Base-by-base conservation (phyloP, 1,139 yeast genomes). In the Wickerhamomyces sp. region DNA sequence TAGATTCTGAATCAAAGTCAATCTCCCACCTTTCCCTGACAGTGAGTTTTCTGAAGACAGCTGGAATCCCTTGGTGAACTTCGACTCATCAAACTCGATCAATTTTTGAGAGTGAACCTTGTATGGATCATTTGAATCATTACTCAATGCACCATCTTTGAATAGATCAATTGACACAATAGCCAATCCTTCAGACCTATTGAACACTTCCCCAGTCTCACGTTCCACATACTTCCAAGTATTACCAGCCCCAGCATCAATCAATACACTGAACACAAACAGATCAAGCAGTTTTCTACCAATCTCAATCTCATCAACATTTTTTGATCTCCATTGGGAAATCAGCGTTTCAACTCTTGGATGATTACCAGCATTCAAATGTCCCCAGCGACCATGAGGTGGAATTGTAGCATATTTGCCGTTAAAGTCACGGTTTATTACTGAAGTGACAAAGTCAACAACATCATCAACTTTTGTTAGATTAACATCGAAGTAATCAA, bases 181-280 rank as follows among this genome's bases (percentile, higher is more conserved):
- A 4, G 84, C 84, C 44, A 78, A 65, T 5, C 85, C 85, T 61
- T 79, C 85, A 18, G 81, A 74, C 57, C 84, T 69, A 29, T 61
- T 56, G 23, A 58, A 58, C 6, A 59, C 63, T 27, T 60, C 58
- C 9, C 58, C 61, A 5, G 67, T 58, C 1, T 50, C 59, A 13
- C 63, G 63, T 39, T 69, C 74, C 6, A 49, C 54, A 55, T 66
- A 79, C 39, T 59, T 60, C 84, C 84, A 79, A 10, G 53, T 55
- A 46, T 75, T 72, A 14, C 84, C 84, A 1, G 84, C 84, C 29
- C 84, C 84, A 4, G 84, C 84, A 58, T 79, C 85, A 31, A 79
- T 63, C 41, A 79, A 60, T 6, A 79, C 85, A 43, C 82, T 76
- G 34, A 79, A 72, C 3, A 79, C 71, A 54, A 78, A 76, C 43